These are phyloP conservation scores for Leucocoprinus birnbaumii DNA, from an alignment of 768 basidiomycete species.

Conservation along the genomic window DNA sequence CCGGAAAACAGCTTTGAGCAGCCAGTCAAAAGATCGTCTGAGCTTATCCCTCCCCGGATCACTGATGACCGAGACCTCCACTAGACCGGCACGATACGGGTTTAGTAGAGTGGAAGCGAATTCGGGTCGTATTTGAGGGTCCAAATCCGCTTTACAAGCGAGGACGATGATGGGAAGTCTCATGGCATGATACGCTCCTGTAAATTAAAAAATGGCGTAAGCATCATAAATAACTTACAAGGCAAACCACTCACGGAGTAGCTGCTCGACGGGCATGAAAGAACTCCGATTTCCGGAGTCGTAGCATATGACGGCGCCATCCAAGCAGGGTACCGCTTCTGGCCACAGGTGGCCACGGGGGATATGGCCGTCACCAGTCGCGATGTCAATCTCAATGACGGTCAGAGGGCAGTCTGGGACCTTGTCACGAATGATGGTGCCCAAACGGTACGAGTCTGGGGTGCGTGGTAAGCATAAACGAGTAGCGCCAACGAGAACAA, in stretches of 20 bases:
- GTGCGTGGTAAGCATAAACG: slow-evolving; percentile 2
- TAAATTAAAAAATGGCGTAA: neutral
- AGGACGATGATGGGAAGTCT: slow-evolving; percentile 70
- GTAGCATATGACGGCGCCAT: slow-evolving; percentile 86
- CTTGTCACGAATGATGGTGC: slow-evolving; percentile 14
- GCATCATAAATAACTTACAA: neutral
- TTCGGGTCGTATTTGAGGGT: slow-evolving; percentile 53
- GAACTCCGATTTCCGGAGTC: slow-evolving; percentile 65
- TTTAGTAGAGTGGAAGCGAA: slow-evolving; percentile 47
- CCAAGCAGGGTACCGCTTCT: slow-evolving; percentile 52
- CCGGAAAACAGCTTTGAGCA: slow-evolving; percentile 64
- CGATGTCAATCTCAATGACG: slow-evolving; percentile 55
- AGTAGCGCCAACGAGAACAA: neutral
- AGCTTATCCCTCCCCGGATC: slow-evolving; percentile 70
- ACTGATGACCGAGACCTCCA: slow-evolving; percentile 61
- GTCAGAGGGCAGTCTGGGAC: slow-evolving; percentile 41
- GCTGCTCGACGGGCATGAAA: slow-evolving; percentile 60
- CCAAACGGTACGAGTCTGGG: slow-evolving; percentile 29
- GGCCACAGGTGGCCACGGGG: slow-evolving; percentile 39
- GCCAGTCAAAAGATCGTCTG: slow-evolving; percentile 67
- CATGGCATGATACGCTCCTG: slow-evolving; percentile 57
- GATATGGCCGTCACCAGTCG: slow-evolving; percentile 26
- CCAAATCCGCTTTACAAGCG: slow-evolving; percentile 84
- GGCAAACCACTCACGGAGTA: slow-evolving; percentile 58
- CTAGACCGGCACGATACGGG: slow-evolving; percentile 71